Percentiles rank a stretch among this genome's conserved stretches.
These are phyloP conservation scores for Fusarium sp. DNA, from an alignment of 2,329 filamentous ascomycete genomes.

Conservation along the genomic window DNA sequence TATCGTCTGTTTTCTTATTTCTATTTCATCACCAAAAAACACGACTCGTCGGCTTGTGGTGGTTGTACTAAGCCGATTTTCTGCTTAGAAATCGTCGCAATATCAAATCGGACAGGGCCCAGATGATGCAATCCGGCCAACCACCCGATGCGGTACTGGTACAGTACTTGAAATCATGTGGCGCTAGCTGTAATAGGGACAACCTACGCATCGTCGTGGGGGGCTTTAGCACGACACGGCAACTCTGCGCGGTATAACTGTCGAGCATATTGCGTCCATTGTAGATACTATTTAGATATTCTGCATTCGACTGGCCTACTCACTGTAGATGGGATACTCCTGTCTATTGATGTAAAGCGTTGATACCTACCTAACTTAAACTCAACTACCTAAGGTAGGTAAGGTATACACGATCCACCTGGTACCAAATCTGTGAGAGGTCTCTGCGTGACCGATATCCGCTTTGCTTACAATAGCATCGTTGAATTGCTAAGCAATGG, in stretches of 20 bases:
- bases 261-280: background rate
- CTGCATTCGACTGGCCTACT: background rate
- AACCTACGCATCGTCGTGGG: slow-evolving; percentile 18
- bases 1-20: slow-evolving; percentile 1
- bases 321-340: background rate
- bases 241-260: background rate
- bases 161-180: slow-evolving; percentile 20
- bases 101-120: slow-evolving; percentile 42
- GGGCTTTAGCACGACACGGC: slow-evolving; percentile 9
- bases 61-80: slow-evolving; percentile 30
- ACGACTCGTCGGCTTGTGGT: slow-evolving; percentile 20
- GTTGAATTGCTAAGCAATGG: slow-evolving; percentile 23
- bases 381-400: too few relatives aligned
- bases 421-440: background rate
- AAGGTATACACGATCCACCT: background rate
- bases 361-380: too few relatives aligned
- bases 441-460: slow-evolving; percentile 3
- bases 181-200: slow-evolving; percentile 41
- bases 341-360: too few relatives aligned
- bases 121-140: slow-evolving; percentile 47
- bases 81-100: slow-evolving; percentile 49
- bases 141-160: slow-evolving; percentile 39
- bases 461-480: slow-evolving; percentile 31
- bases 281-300: background rate
- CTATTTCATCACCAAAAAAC: background rate